Conservation (phyloP, 73 alveolate species). For the Paramecium primaurelia region DNA sequence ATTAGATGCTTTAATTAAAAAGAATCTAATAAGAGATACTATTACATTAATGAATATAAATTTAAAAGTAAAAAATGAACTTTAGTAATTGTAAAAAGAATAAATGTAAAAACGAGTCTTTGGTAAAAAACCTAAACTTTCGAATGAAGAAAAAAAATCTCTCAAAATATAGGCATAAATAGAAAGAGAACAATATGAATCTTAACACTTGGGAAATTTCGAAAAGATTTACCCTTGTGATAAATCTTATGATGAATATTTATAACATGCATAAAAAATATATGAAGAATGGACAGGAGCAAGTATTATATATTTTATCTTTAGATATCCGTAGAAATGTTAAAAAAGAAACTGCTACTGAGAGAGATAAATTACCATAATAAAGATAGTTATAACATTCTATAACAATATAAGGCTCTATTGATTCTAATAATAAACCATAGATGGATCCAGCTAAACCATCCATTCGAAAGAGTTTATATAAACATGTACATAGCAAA, state of each 20-base stretch:
- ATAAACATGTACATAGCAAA: slow-evolving; percentile 23
- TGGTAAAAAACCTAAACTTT: background rate
- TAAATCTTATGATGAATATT: slow-evolving; percentile 45
- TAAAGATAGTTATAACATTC: background rate
- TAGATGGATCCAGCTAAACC: background rate
- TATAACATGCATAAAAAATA: slow-evolving; percentile 42
- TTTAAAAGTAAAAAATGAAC: slow-evolving; percentile 53
- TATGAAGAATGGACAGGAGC: slow-evolving; percentile 64
- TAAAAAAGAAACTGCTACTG: background rate
- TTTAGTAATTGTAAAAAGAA: slow-evolving; percentile 41
- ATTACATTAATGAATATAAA: slow-evolving; percentile 66
- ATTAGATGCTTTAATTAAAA: slow-evolving; percentile 75
- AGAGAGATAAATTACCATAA: background rate
- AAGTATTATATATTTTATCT: background rate
- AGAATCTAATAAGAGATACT: slow-evolving; percentile 67
- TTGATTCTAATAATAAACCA: background rate
- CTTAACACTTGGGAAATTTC: slow-evolving; percentile 37
- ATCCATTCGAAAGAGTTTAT: background rate
- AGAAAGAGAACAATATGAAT: slow-evolving; percentile 44
- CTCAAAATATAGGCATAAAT: slow-evolving; percentile 6
- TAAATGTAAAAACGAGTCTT: slow-evolving; percentile 24
- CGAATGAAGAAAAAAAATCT: background rate
- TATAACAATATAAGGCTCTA: background rate
- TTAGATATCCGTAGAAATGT: slow-evolving; percentile 39
- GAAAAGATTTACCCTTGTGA: slow-evolving; percentile 43